Evolutionary conservation across 164 flowering plant genomes (phyloP).

Genomic region (Liquidambar formosana): DNA sequence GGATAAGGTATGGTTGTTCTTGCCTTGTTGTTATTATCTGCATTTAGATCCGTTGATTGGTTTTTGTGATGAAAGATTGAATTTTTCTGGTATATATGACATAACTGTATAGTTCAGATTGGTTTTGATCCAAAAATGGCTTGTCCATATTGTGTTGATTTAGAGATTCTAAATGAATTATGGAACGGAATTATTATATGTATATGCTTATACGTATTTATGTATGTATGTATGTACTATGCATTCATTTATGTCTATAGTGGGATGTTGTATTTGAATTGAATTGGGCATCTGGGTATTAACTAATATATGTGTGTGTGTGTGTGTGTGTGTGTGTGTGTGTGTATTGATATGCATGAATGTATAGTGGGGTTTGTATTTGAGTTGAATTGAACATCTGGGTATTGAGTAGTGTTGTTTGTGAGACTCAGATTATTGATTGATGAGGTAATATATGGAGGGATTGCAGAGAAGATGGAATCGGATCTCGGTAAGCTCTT

Average conservation of each 20-base stretch:
- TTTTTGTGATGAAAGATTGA: background rate
- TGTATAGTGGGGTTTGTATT: background rate
- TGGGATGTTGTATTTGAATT: background rate
- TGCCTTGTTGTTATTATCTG: conserved; percentile 10
- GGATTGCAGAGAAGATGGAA: conserved; percentile 62
- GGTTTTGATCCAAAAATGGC: background rate
- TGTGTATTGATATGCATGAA: background rate
- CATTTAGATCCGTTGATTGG: conserved; percentile 22
- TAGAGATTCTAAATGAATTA: background rate
- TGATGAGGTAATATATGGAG: conserved; percentile 15
- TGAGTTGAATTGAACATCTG: background rate
- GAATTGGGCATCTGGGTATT: background rate
- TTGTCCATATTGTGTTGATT: conserved; percentile 1
- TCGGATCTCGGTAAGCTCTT: conserved; percentile 89
- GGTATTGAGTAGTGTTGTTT: background rate
- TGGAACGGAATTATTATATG: background rate
- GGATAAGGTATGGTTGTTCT: conserved; percentile 23
- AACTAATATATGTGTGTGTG: background rate
- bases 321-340: too few species aligned
- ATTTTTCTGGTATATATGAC: background rate
- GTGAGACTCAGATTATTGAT: conserved; percentile 10
- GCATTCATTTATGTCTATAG: too few species aligned
- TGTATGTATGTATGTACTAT: background rate
- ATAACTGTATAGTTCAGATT: conserved; percentile 5
- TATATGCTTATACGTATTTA: background rate